phyloP scores from a whole-genome alignment of 768 basidiomycete genomes.

The Leccinum longicurvipes region DNA sequence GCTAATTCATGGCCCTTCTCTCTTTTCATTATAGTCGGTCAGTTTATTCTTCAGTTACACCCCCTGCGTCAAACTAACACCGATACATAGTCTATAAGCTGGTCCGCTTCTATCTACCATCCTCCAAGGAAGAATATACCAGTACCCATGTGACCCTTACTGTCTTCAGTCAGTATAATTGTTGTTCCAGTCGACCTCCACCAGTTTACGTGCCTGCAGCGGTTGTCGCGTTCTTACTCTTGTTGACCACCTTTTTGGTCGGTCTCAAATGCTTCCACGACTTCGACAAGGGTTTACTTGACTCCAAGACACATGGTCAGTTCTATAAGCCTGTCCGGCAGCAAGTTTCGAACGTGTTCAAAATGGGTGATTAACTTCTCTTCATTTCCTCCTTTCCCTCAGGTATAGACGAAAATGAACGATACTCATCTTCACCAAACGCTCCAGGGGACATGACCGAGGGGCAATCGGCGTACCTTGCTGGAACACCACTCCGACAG shows the following conservation, averaged over 20 bases:
- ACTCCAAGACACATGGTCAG: slow-evolving; percentile 76
- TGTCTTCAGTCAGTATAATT: slow-evolving; percentile 63
- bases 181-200: background rate
- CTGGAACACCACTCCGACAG: slow-evolving; percentile 42
- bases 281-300: slow-evolving; percentile 73
- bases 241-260: slow-evolving; percentile 68
- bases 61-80: background rate
- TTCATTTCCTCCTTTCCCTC: background rate
- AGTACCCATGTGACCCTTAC: slow-evolving; percentile 80
- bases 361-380: slow-evolving; percentile 37
- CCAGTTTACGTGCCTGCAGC: slow-evolving; percentile 41
- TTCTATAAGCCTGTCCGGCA: slow-evolving; percentile 34
- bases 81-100: slow-evolving; percentile 70
- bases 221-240: slow-evolving; percentile 68
- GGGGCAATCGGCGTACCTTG: slow-evolving; percentile 35
- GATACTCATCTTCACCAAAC: slow-evolving; percentile 39
- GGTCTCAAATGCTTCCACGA: slow-evolving; percentile 79
- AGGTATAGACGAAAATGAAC: slow-evolving; percentile 51
- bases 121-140: slow-evolving; percentile 49
- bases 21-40: slow-evolving; percentile 26
- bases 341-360: slow-evolving; percentile 19
- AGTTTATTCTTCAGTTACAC: slow-evolving; percentile 2
- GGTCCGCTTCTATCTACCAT: slow-evolving; percentile 75
- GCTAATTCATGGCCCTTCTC: slow-evolving; percentile 4
- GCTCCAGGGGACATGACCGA: slow-evolving; percentile 45